Evolutionary conservation across 768 basidiomycete genomes (phyloP).

Genomic region (Leucogyrophana mollusca): DNA sequence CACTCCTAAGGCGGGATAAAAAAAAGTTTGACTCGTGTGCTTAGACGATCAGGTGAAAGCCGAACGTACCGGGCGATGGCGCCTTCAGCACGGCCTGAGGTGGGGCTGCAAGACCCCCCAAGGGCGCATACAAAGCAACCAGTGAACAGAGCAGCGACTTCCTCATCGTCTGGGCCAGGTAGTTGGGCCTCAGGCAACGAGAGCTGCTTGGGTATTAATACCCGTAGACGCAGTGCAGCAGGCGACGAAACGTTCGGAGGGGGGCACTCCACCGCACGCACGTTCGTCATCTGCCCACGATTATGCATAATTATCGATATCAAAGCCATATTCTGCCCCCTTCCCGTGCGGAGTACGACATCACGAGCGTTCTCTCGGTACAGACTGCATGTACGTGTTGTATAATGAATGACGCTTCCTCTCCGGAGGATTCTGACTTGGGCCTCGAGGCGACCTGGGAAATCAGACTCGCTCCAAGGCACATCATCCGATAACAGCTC

Average conservation of each 20-base stretch:
- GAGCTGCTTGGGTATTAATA: too few species aligned
- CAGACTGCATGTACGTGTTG: too few species aligned
- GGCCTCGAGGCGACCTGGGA: too few species aligned
- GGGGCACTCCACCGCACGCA: neutral
- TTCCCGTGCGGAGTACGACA: neutral
- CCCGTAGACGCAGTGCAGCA: too few species aligned
- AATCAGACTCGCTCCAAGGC: too few species aligned
- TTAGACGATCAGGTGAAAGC: conserved; percentile 23
- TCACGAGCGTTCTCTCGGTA: neutral
- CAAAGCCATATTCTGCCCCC: neutral
- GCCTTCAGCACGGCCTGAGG: conserved; percentile 38
- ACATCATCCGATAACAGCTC: too few species aligned
- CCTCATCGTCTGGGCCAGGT: neutral
- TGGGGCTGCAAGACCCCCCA: conserved; percentile 34
- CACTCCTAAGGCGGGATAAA: conserved; percentile 1
- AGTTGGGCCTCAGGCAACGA: too few species aligned
- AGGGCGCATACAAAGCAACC: conserved; percentile 9
- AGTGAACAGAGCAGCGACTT: conserved; percentile 21
- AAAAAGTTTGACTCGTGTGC: neutral
- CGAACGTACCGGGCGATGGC: conserved; percentile 30
- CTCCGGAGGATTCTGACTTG: too few species aligned
- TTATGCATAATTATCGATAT: neutral
- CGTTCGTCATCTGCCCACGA: neutral
- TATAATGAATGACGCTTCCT: too few species aligned
- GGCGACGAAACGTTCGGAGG: too few species aligned